Conservation (phyloP, 1,284 basidiomycete species). For the Taiwanofungus camphoratus region DNA sequence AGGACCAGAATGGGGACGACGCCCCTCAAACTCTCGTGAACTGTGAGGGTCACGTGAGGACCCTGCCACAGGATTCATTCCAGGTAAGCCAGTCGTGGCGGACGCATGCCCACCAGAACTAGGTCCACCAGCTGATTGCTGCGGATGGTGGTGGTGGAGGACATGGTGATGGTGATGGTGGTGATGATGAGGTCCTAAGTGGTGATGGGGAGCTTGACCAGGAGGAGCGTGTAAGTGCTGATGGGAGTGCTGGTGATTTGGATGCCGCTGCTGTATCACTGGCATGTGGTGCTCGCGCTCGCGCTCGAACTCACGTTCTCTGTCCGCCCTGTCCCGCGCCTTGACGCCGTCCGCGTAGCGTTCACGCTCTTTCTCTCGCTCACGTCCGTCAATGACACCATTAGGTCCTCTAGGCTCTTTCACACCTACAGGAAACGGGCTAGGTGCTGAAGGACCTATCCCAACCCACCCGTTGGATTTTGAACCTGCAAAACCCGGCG, state of each 20-base stretch:
- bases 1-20: constrained; percentile 27
- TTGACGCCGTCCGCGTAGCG: constrained; percentile 23
- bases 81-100: constrained; percentile 18
- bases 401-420: constrained; percentile 20
- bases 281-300: constrained; percentile 22
- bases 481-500: constrained; percentile 15
- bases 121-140: constrained; percentile 12
- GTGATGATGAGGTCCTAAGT: constrained; percentile 32
- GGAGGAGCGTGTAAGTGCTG: constrained; percentile 18
- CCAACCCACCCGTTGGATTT: constrained; percentile 21
- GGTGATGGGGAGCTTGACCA: constrained; percentile 26
- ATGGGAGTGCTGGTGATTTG: constrained; percentile 19
- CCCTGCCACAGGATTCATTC: constrained; percentile 8
- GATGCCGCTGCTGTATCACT: constrained; percentile 20
- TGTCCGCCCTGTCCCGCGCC: constrained; percentile 27
- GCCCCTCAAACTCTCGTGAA: constrained; percentile 25
- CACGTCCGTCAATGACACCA: constrained; percentile 23
- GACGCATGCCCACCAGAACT: constrained; percentile 12
- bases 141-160: constrained; percentile 36
- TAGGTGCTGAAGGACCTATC: constrained; percentile 2
- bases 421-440: constrained; percentile 5
- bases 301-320: constrained; percentile 21
- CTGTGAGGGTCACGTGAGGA: constrained; percentile 17
- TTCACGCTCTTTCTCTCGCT: constrained; percentile 26
- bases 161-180: constrained; percentile 41